Conservation (phyloP, 805 yeast genomes). For the Candida maltosa region DNA sequence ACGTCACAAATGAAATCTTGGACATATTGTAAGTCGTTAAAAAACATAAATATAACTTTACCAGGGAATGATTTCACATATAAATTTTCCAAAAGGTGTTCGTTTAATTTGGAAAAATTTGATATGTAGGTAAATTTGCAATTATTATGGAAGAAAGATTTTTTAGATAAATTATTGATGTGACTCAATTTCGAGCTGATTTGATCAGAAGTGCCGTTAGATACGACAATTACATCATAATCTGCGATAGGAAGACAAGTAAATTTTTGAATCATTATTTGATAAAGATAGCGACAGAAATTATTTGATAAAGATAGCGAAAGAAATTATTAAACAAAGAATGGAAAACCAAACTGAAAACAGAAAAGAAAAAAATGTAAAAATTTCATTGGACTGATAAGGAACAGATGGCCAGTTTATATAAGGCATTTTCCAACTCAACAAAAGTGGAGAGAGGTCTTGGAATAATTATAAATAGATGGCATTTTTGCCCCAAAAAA, state of each 20-base stretch:
- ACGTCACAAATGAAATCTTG: conserved; percentile 27
- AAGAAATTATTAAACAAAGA: background rate
- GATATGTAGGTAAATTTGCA: conserved; percentile 23
- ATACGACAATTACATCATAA: conserved; percentile 31
- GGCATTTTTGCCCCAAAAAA: too few species aligned
- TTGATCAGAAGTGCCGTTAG: conserved; percentile 31
- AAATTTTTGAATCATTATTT: conserved; percentile 31
- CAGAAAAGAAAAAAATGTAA: background rate
- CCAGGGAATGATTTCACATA: conserved; percentile 16
- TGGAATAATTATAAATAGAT: too few species aligned
- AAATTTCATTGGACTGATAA: conserved; percentile 23
- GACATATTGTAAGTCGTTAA: conserved; percentile 29
- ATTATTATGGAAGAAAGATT: conserved; percentile 17
- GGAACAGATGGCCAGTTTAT: conserved; percentile 4
- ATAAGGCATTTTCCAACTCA: conserved; percentile 13
- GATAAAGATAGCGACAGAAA: background rate
- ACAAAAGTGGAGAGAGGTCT: too few species aligned
- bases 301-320: background rate
- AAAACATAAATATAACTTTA: conserved; percentile 35
- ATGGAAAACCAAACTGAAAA: background rate
- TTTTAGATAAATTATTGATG: conserved; percentile 15
- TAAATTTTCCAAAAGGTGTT: conserved; percentile 11
- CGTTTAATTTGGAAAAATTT: conserved; percentile 16
- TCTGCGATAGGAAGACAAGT: conserved; percentile 29
- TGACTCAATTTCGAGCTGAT: conserved; percentile 23